These are phyloP conservation scores for Massariosphaeria phaeospora DNA, from an alignment of 495 filamentous ascomycete genomes.

Conservation along the genomic window DNA sequence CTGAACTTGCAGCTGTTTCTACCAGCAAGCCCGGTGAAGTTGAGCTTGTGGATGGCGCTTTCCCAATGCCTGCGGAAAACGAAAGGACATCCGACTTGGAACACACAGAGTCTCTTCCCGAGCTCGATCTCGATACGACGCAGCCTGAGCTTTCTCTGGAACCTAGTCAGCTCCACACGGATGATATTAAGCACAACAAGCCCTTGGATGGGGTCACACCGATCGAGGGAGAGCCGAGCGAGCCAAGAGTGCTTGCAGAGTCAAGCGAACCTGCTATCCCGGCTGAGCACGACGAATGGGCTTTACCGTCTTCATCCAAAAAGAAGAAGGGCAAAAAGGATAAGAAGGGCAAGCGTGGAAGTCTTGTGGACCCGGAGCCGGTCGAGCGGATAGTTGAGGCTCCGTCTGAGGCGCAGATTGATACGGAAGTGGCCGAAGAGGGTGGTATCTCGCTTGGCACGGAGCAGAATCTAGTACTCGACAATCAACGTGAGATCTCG, in stretches of 20 bases:
- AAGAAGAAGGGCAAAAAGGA: constrained; percentile 45
- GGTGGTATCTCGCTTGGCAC: not conserved
- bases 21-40: too few species aligned
- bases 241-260: too few species aligned
- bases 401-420: not conserved
- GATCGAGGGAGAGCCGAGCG: too few species aligned
- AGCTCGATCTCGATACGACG: not conserved
- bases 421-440: not conserved
- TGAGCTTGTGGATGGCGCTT: not conserved
- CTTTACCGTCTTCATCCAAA: not conserved
- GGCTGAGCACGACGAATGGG: constrained; percentile 1
- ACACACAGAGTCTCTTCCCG: not conserved
- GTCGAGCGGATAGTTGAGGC: not conserved
- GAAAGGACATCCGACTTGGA: not conserved
- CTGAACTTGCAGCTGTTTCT: too few species aligned
- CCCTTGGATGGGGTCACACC: not conserved
- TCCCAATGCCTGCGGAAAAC: not conserved
- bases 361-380: constrained; percentile 2
- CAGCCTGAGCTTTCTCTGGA: not conserved
- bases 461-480: too few species aligned
- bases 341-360: constrained; percentile 27
- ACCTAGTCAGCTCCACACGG: not conserved
- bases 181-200: not conserved
- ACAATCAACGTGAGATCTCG: too few species aligned
- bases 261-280: not conserved